phyloP scores from a whole-genome alignment of 192 early-diverging fungal species.

The Backusella circina region DNA sequence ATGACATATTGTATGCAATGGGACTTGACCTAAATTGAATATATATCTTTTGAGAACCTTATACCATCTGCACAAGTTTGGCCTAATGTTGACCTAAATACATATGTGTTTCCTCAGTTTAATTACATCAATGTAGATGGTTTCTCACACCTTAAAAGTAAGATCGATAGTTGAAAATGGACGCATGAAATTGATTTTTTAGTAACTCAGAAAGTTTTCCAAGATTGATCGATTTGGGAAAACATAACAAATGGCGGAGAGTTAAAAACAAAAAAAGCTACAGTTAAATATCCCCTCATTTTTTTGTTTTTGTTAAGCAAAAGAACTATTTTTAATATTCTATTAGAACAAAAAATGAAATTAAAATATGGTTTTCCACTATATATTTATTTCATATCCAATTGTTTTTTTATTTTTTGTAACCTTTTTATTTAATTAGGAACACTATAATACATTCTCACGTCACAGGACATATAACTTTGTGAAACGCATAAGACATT shows the following conservation, averaged over 20 bases:
- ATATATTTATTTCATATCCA: background rate
- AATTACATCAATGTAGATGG: background rate
- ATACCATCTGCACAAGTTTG: background rate
- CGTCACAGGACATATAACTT: background rate
- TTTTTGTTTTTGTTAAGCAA: background rate
- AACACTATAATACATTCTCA: constrained; percentile 6
- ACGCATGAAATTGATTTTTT: background rate
- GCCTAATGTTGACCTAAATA: background rate
- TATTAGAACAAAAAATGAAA: background rate
- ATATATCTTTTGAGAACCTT: background rate
- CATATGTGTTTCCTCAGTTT: background rate
- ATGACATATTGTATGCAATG: constrained; percentile 70
- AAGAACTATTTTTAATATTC: background rate
- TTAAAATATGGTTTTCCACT: background rate
- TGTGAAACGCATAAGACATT: background rate
- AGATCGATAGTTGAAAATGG: background rate
- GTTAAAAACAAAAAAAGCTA: background rate
- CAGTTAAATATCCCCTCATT: background rate
- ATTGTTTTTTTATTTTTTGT: constrained; percentile 4
- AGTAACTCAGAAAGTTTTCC: background rate
- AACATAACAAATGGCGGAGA: constrained; percentile 1
- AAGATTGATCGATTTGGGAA: background rate
- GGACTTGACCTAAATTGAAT: constrained; percentile 36
- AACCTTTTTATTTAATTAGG: constrained; percentile 2
- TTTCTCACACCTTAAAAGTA: background rate